Base-by-base conservation (phyloP, 2,329 filamentous ascomycete species). In the Xylaria sp. region DNA sequence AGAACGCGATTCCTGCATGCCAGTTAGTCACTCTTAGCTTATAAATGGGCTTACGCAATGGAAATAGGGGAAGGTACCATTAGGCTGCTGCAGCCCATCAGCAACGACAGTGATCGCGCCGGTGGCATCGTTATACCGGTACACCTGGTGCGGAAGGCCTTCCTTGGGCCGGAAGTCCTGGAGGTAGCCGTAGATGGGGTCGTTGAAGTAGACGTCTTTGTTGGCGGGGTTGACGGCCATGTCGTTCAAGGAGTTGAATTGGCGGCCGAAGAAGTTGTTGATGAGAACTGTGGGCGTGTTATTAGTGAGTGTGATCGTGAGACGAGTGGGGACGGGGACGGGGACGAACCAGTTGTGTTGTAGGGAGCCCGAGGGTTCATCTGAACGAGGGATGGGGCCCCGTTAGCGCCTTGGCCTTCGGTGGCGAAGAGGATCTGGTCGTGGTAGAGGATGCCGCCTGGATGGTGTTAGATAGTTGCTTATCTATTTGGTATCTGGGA, bases 161-260 rank as follows among this genome's bases (percentile, higher is more conserved):
- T 83, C 83, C 4, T 69, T 63, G 0, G 80, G 80, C 0, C 84
- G 76, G 65, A 87, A 86, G 23, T 81, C 76, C 66, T 87, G 84
- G 48, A 81, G 75, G 61, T 76, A 81, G 2, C 71, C 85, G 63
- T 87, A 87, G 6, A 79, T 76, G 0, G 82, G 80, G 59, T 88
- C 84, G 1, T 84, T 87, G 66, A 88, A 87, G 74, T 85, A 88
- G n/a, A 87, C 73, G 30, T 83, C 78, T n/a, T 78, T 76, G 59
- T 80, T 84, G 9, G 71, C 69, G 35, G 83, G 76, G 63, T 85
- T 78, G 58, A 83, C 68, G 1, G 78, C 76, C 0, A 83, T 76
- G 61, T 87, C 84, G 63, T 86, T 86, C 9, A 85, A 71, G 0
- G 83, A 85, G 68, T 79, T 84, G 71, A 86, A 87, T 47, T 80